Base-by-base conservation (phyloP, 176 grass and related monocot genomes). In the Triticum turgidum region DNA sequence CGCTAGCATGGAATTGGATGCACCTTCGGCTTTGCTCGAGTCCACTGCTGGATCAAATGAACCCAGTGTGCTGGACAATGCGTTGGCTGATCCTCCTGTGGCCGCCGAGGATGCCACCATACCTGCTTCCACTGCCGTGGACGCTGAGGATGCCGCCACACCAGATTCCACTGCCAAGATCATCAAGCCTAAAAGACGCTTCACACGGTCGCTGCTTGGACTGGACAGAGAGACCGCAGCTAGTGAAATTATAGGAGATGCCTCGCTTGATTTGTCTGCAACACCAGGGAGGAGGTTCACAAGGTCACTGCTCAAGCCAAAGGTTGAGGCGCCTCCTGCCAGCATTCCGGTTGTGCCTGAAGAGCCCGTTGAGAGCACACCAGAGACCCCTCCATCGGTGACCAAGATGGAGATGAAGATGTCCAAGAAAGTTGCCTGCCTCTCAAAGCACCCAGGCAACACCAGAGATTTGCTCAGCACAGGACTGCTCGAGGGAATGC, bases 321-420 rank as follows among this genome's bases (percentile, higher is more conserved):
- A 92, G 79, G 86, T 32, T 9, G 73, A 86, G 5, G 45, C 1
- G 4, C 17, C 10, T 22, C 15, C 61, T 62, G 67, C 9, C 47
- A 73, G 56, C 35, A 59, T 6, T 41, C 65, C 63, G 3, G 73
- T 49, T 92, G 83, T 42, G 73, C 72, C 79, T 29, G 87, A 92
- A 18, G 90, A 86, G 25, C 70, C 56, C 7, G 34, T 39, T 9
- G 86, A 89, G 52, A 83, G 45, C 13, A 12, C 83, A 30, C 86
- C 83, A 6, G 59, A 89, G 7, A 86, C 83, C 29, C 80, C 90
- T 66, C 66, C 86, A n/a, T 74, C 78, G 5, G 86, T 89, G 6
- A 89, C 88, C 56, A 91, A 92, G 73, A 89, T 92, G 90, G 90
- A 92, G 73, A 88, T 92, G 90, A 92, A 92, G 79, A 92, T 92